phyloP scores from a whole-genome alignment of 2,329 filamentous ascomycete species.

The Neurospora sp. region DNA sequence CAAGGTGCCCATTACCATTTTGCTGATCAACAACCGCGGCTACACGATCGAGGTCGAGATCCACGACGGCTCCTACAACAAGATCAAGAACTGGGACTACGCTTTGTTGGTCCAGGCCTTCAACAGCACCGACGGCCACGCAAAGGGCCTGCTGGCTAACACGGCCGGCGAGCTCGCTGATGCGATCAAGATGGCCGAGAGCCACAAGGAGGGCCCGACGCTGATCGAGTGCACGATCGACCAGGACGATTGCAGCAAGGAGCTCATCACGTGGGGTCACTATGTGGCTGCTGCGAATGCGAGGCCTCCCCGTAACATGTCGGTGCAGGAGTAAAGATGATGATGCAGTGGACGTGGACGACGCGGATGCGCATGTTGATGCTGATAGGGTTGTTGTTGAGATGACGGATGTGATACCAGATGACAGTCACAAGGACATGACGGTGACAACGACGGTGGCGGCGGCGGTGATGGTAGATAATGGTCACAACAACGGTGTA shows the following conservation, averaged over 20 bases:
- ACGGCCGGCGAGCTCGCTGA: slow-evolving; percentile 18
- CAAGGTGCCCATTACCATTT: slow-evolving; percentile 22
- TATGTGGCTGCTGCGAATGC: slow-evolving; percentile 20
- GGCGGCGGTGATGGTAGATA: neutral
- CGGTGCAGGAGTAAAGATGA: neutral
- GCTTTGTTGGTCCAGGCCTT: slow-evolving; percentile 18
- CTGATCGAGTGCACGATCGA: slow-evolving; percentile 20
- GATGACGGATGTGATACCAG: neutral
- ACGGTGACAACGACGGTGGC: neutral
- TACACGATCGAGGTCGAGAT: slow-evolving; percentile 31
- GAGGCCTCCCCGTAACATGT: slow-evolving; percentile 12
- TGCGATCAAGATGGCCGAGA: slow-evolving; percentile 12
- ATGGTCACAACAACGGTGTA: neutral
- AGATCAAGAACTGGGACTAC: slow-evolving; percentile 25
- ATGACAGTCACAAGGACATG: neutral
- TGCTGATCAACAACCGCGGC: slow-evolving; percentile 28
- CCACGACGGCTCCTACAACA: slow-evolving; percentile 25
- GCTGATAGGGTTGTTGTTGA: neutral
- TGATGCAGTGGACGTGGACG: neutral
- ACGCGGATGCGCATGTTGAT: neutral
- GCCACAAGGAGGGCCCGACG: slow-evolving; percentile 16
- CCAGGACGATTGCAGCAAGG: slow-evolving; percentile 20
- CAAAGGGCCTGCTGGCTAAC: slow-evolving; percentile 14
- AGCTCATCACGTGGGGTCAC: slow-evolving; percentile 21
- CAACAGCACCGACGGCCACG: slow-evolving; percentile 17